Evolutionary conservation across 495 filamentous ascomycete genomes (phyloP).

Genomic region (Neurospora africana): DNA sequence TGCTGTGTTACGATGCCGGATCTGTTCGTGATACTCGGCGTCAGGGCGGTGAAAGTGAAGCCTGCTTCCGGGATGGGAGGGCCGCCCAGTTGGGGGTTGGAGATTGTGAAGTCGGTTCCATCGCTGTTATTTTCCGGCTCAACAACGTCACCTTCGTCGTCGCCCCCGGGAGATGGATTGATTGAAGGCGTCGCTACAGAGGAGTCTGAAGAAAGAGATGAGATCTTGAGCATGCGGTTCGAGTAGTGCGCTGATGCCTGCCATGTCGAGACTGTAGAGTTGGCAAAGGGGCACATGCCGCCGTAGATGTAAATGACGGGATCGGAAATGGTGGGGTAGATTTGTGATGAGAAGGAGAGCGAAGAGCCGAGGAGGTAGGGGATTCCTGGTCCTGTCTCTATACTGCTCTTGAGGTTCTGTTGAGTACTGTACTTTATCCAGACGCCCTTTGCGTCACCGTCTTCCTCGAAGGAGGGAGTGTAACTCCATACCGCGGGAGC

Average conservation of each 20-base stretch:
- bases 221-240: conserved; percentile 56
- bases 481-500: conserved; percentile 30
- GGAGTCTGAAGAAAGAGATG: conserved; percentile 34
- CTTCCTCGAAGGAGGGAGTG: conserved; percentile 6
- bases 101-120: conserved; percentile 11
- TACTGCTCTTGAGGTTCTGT: conserved; percentile 1
- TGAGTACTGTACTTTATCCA: conserved; percentile 19
- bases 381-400: conserved; percentile 26
- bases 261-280: conserved; percentile 37
- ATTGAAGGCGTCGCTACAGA: conserved; percentile 26
- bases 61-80: conserved; percentile 74
- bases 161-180: conserved; percentile 7
- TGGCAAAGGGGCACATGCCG: conserved; percentile 68
- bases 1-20: conserved; percentile 50
- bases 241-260: conserved; percentile 63
- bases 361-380: conserved; percentile 57
- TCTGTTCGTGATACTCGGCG: conserved; percentile 44
- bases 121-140: conserved; percentile 11
- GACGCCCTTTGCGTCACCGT: conserved; percentile 10
- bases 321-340: conserved; percentile 35
- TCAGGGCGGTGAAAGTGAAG: conserved; percentile 66
- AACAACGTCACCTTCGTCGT: background rate
- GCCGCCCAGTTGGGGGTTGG: conserved; percentile 13
- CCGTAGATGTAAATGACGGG: conserved; percentile 65
- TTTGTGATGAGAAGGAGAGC: conserved; percentile 54